phyloP scores from a whole-genome alignment of 805 yeast species.

The Kregervanrija pseudodelftensis region DNA sequence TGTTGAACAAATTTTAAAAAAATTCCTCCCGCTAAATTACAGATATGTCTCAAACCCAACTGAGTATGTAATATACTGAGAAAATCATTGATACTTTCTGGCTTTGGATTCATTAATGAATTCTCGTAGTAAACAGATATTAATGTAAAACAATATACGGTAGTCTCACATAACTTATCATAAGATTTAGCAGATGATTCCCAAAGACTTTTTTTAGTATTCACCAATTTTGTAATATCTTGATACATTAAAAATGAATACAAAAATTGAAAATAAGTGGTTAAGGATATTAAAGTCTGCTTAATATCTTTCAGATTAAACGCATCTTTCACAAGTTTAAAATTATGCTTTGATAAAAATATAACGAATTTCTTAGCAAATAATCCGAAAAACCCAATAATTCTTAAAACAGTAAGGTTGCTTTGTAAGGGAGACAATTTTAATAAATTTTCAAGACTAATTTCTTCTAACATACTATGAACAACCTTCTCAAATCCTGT shows the following conservation, averaged over 20 bases:
- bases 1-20: constrained; percentile 57
- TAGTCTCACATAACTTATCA: constrained; percentile 38
- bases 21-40: constrained; percentile 56
- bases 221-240: constrained; percentile 36
- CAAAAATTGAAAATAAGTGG: constrained; percentile 33
- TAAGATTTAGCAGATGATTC: constrained; percentile 37
- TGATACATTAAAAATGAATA: constrained; percentile 48
- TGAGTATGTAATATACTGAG: constrained; percentile 63
- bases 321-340: constrained; percentile 23
- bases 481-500: constrained; percentile 48
- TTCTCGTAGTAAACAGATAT: constrained; percentile 32
- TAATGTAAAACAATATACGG: constrained; percentile 32
- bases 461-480: constrained; percentile 33
- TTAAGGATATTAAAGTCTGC: constrained; percentile 16
- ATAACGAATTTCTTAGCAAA: constrained; percentile 34
- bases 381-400: constrained; percentile 48
- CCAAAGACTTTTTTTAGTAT: constrained; percentile 34
- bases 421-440: constrained; percentile 28
- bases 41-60: constrained; percentile 60
- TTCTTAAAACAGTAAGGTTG: constrained; percentile 36
- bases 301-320: background rate
- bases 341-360: constrained; percentile 23
- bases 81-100: constrained; percentile 34
- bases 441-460: constrained; percentile 21
- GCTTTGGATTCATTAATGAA: constrained; percentile 9